Evolutionary conservation across 305 asterid species (phyloP).

Genomic region (Fraxinus xanthoxyloides): DNA sequence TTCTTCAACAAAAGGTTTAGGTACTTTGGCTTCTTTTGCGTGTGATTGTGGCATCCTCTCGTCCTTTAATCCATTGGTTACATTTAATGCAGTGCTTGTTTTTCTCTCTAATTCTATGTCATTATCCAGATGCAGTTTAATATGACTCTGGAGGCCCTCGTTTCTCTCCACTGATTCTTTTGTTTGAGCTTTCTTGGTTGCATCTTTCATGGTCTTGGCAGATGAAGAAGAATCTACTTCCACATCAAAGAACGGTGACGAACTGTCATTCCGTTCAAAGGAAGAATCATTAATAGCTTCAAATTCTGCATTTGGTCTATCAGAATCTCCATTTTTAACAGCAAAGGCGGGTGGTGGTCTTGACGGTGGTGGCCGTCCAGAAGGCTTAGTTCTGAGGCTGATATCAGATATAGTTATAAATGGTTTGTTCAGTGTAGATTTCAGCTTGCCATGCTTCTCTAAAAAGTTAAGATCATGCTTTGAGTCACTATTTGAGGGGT

Average conservation of each 20-base stretch:
- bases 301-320: conserved; percentile 31
- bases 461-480: conserved; percentile 31
- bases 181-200: conserved; percentile 38
- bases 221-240: conserved; percentile 51
- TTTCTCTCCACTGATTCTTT: conserved; percentile 40
- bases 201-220: conserved; percentile 30
- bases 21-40: conserved; percentile 18
- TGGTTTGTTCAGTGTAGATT: conserved; percentile 41
- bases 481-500: conserved; percentile 30
- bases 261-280: conserved; percentile 40
- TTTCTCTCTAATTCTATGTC: conserved; percentile 35
- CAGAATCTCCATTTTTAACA: conserved; percentile 34
- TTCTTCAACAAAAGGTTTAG: conserved; percentile 35
- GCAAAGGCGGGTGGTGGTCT: conserved; percentile 80
- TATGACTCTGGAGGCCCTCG: conserved; percentile 25
- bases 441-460: conserved; percentile 31
- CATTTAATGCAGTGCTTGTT: conserved; percentile 23
- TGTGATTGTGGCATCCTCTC: conserved; percentile 23
- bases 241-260: conserved; percentile 43
- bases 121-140: conserved; percentile 28
- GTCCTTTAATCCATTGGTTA: conserved; percentile 16
- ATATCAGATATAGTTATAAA: conserved; percentile 67
- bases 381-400: conserved; percentile 80
- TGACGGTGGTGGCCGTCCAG: conserved; percentile 73
- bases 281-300: conserved; percentile 41